These are phyloP conservation scores for Mortierella claussenii DNA, from an alignment of 192 early-diverging fungal genomes.

Conservation along the genomic window DNA sequence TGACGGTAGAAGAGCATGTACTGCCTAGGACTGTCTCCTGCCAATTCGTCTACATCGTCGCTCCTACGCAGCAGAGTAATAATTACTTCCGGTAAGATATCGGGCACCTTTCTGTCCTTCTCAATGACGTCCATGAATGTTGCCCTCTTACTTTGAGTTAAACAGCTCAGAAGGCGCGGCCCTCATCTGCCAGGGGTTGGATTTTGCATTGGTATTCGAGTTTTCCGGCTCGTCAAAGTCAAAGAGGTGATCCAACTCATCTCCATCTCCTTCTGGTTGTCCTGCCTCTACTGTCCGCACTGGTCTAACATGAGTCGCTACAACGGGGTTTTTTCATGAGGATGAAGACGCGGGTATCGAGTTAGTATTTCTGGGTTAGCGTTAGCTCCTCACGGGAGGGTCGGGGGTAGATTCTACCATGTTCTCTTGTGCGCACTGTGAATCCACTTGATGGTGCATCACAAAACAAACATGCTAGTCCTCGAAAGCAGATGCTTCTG, in stretches of 20 bases:
- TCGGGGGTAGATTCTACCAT: too few species aligned
- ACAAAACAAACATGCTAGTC: not conserved
- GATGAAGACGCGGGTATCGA: too few species aligned
- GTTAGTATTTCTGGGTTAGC: too few species aligned
- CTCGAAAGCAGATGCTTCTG: not conserved
- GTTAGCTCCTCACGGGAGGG: too few species aligned
- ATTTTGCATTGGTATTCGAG: not conserved
- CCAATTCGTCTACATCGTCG: conserved; percentile 3
- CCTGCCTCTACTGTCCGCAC: conserved; percentile 22
- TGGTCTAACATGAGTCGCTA: not conserved
- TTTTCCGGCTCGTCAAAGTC: conserved; percentile 29
- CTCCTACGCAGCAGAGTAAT: not conserved
- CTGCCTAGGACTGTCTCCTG: conserved; percentile 16
- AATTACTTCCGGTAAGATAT: too few species aligned
- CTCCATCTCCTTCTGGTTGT: conserved; percentile 9
- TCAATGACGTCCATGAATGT: too few species aligned
- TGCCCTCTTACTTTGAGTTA: conserved; percentile 6
- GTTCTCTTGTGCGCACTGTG: too few species aligned
- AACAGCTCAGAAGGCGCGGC: not conserved
- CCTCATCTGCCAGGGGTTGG: conserved; percentile 8
- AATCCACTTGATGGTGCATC: too few species aligned
- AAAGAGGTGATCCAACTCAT: conserved; percentile 32
- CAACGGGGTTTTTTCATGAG: not conserved
- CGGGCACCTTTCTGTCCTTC: too few species aligned
- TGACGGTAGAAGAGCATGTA: conserved; percentile 85